Conservation (phyloP, 1,139 yeast species). For the Diutina scorzettiae region DNA sequence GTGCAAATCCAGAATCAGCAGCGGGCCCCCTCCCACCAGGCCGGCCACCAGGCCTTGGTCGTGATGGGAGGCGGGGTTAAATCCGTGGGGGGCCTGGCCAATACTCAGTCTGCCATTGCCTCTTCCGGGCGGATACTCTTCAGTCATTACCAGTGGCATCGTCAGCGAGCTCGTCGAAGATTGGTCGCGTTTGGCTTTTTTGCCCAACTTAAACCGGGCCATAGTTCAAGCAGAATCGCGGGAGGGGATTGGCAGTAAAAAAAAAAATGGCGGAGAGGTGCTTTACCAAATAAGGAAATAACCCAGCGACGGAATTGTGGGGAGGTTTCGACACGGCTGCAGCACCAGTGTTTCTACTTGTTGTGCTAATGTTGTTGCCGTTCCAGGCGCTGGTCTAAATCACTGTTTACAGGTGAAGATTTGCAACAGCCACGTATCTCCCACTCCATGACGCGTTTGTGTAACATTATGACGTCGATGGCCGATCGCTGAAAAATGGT, state of each 20-base stretch:
- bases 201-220: slow-evolving; percentile 22
- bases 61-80: slow-evolving; percentile 7
- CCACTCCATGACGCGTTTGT: slow-evolving; percentile 1
- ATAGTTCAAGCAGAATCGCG: slow-evolving; percentile 8
- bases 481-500: no score
- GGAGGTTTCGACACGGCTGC: no score
- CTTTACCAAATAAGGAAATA: slow-evolving; percentile 3
- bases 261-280: neutral
- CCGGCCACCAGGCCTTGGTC: neutral
- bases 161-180: neutral
- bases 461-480: neutral
- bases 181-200: slow-evolving; percentile 12
- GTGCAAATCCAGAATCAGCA: neutral
- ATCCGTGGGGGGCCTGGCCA: slow-evolving; percentile 7
- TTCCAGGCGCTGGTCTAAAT: no score
- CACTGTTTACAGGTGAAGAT: no score
- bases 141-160: slow-evolving; percentile 6
- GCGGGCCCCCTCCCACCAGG: neutral
- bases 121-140: neutral
- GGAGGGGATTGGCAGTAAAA: slow-evolving; percentile 1
- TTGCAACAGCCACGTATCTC: no score
- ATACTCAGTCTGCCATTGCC: neutral
- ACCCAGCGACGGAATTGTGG: neutral
- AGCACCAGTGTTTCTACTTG: no score
- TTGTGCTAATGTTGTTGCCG: no score